Conservation (phyloP, 768 basidiomycete species). For the Mycena venus region DNA sequence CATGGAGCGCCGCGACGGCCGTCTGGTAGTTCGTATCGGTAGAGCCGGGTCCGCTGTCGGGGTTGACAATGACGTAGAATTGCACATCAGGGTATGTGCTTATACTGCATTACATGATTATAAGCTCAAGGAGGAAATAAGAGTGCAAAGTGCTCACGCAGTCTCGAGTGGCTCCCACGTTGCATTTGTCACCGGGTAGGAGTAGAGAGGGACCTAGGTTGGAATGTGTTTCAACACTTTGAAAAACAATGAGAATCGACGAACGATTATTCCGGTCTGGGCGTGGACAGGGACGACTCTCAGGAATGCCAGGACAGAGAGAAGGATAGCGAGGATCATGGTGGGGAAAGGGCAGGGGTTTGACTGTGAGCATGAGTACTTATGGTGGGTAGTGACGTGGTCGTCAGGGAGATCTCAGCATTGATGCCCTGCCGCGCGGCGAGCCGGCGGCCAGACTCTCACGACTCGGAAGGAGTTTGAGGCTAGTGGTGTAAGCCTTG, state of each 20-base stretch:
- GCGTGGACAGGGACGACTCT: background rate
- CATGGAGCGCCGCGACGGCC: background rate
- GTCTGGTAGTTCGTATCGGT: constrained; percentile 8
- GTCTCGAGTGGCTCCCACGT: constrained; percentile 13
- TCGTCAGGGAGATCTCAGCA: no score
- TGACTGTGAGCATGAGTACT: no score
- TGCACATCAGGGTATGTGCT: background rate
- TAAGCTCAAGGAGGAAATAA: background rate
- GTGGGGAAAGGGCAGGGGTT: background rate
- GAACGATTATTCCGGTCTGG: constrained; percentile 7
- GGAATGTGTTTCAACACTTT: background rate
- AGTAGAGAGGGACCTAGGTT: constrained; percentile 16
- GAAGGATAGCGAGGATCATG: background rate
- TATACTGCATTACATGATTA: background rate
- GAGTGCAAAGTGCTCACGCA: background rate
- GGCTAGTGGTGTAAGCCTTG: no score
- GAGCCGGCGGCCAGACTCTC: no score
- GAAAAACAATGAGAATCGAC: background rate
- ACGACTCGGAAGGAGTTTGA: no score
- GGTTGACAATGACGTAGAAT: constrained; percentile 19
- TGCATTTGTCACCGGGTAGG: background rate
- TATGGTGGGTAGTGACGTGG: no score
- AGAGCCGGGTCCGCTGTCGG: constrained; percentile 11
- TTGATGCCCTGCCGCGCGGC: no score
- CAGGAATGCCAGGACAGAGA: no score